A percentile compares a stretch with the other conserved stretches of the same genome.
Evolutionary conservation across 768 basidiomycete species (phyloP).

Genomic region (Pleurotus salmoneostramineus): DNA sequence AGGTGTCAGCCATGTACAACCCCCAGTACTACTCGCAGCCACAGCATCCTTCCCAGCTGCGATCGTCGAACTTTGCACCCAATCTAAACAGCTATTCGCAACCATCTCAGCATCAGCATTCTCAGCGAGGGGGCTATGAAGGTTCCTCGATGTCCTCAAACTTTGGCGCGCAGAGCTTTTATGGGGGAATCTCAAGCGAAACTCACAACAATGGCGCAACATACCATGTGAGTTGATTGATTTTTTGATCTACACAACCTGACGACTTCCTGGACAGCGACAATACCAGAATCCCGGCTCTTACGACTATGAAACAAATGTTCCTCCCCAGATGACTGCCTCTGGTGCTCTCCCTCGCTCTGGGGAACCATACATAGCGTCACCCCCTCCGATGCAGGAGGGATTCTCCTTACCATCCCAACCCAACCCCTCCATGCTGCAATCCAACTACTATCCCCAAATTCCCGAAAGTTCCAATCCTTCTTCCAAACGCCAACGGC

Average conservation of each 20-base stretch:
- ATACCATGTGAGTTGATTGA: background rate
- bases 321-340: background rate
- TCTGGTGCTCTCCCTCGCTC: conserved; percentile 7
- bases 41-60: conserved; percentile 2
- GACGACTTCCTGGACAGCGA: background rate
- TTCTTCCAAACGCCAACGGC: conserved; percentile 33
- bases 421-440: conserved; percentile 14
- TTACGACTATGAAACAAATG: conserved; percentile 1
- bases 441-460: conserved; percentile 17
- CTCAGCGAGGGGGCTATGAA: background rate
- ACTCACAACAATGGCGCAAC: background rate
- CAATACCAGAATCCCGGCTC: background rate
- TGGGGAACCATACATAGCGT: conserved; percentile 14
- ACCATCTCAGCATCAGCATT: background rate
- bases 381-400: conserved; percentile 24
- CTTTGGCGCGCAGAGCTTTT: background rate
- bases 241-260: background rate
- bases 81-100: conserved; percentile 7
- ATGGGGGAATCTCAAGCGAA: background rate
- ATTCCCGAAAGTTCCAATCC: conserved; percentile 10
- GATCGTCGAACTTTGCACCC: conserved; percentile 15
- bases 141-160: background rate
- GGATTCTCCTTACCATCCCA: conserved; percentile 15
- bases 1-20: conserved; percentile 12
- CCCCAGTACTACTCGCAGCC: conserved; percentile 12